These are phyloP conservation scores for Phytophthora pini DNA, from an alignment of 352 stramenopile genomes.

Conservation along the genomic window DNA sequence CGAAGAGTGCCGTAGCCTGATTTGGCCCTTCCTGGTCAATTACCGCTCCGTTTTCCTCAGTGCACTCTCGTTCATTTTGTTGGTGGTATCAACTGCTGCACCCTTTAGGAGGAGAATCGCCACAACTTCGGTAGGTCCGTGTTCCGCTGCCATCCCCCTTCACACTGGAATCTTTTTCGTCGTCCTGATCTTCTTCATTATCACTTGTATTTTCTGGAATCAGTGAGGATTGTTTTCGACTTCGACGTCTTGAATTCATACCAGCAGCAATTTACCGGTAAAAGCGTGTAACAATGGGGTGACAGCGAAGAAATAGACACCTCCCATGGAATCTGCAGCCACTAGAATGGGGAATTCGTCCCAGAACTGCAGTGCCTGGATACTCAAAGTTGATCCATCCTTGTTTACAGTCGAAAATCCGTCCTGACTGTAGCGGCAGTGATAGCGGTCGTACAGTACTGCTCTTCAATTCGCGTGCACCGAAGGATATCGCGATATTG, in stretches of 20 bases:
- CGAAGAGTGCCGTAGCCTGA: slow-evolving; percentile 6
- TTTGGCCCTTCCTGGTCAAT: slow-evolving; percentile 1
- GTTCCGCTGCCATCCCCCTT: background rate
- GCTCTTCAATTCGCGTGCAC: too few species aligned
- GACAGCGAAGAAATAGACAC: slow-evolving; percentile 65
- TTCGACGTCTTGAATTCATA: background rate
- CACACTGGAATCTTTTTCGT: slow-evolving; percentile 1
- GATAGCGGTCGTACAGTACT: background rate
- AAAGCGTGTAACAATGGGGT: slow-evolving; percentile 49
- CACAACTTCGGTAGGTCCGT: background rate
- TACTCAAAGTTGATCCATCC: slow-evolving; percentile 7
- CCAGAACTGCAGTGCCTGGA: slow-evolving; percentile 70
- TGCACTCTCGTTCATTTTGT: background rate
- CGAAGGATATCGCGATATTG: too few species aligned
- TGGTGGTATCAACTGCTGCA: background rate
- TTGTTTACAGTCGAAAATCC: slow-evolving; percentile 7
- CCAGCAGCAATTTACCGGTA: slow-evolving; percentile 51
- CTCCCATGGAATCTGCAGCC: slow-evolving; percentile 51
- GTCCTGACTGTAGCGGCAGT: slow-evolving; percentile 41
- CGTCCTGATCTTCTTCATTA: slow-evolving; percentile 16
- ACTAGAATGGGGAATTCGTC: slow-evolving; percentile 75
- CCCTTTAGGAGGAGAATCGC: background rate
- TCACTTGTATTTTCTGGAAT: slow-evolving; percentile 13
- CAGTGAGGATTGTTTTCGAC: slow-evolving; percentile 9
- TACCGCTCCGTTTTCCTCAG: background rate